These are phyloP conservation scores for Pelargonium nanum DNA, from an alignment of 345 rosid species.

Conservation along the genomic window DNA sequence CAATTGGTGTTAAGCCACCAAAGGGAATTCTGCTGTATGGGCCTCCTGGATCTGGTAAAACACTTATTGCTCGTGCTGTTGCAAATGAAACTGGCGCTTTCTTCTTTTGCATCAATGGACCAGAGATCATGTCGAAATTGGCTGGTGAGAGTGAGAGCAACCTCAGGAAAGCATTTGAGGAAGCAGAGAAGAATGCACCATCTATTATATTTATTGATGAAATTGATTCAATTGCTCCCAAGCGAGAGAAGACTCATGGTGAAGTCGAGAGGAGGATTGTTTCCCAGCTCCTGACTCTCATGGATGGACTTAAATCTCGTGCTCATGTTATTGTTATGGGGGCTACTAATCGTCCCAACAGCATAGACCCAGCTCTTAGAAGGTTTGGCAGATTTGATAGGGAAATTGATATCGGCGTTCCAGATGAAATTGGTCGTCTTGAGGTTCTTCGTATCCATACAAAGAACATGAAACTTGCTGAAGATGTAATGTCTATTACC, in stretches of 20 bases:
- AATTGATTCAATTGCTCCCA: slow-evolving; percentile 31
- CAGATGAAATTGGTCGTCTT: no score
- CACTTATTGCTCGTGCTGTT: slow-evolving; percentile 29
- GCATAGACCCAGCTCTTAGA: no score
- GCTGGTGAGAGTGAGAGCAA: slow-evolving; percentile 36
- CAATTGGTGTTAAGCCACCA: slow-evolving; percentile 33
- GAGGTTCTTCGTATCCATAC: slow-evolving; percentile 32
- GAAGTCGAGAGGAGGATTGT: slow-evolving; percentile 37
- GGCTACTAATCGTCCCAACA: no score
- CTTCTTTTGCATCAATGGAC: slow-evolving; percentile 29
- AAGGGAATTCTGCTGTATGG: slow-evolving; percentile 30
- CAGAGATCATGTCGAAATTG: slow-evolving; percentile 30
- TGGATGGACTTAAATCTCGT: slow-evolving; percentile 28
- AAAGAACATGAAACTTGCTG: slow-evolving; percentile 34
- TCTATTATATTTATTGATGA: slow-evolving; percentile 29
- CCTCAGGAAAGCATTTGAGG: slow-evolving; percentile 30
- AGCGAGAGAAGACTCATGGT: slow-evolving; percentile 32
- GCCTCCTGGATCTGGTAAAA: slow-evolving; percentile 17
- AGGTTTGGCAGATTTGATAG: no score
- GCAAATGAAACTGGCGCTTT: slow-evolving; percentile 35
- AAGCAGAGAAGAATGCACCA: slow-evolving; percentile 29
- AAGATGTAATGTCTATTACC: slow-evolving; percentile 17
- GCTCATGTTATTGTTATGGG: no score
- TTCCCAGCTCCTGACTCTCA: slow-evolving; percentile 29
- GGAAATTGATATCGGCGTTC: no score